These are phyloP conservation scores for Russula sp. DNA, from an alignment of 768 basidiomycete genomes.

Conservation along the genomic window DNA sequence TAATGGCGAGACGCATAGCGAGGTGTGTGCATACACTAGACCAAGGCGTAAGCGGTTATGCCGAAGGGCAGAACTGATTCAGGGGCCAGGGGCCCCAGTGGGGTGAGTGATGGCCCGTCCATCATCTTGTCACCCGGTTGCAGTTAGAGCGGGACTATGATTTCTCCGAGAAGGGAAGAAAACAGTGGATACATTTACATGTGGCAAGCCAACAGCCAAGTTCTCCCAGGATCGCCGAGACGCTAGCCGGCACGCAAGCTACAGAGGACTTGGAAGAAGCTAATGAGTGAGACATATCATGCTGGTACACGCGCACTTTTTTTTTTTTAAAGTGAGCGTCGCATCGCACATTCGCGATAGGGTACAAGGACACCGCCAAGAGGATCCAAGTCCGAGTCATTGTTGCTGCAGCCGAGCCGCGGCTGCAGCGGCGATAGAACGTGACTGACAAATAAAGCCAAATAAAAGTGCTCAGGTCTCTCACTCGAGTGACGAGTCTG, in stretches of 20 bases:
- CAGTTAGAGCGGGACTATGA: conserved; percentile 1
- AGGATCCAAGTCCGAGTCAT: too few species aligned
- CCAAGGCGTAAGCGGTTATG: too few species aligned
- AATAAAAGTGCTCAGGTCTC: not conserved
- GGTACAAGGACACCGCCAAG: too few species aligned
- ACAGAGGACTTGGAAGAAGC: not conserved
- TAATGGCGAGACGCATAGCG: not conserved
- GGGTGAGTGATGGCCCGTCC: not conserved
- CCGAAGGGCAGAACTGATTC: not conserved
- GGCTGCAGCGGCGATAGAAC: not conserved
- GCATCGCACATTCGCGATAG: too few species aligned
- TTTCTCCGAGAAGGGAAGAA: not conserved
- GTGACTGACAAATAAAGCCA: conserved; percentile 1
- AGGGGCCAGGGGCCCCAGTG: not conserved
- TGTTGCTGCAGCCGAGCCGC: too few species aligned
- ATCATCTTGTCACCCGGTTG: not conserved
- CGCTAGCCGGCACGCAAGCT: not conserved
- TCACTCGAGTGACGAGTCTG: too few species aligned
- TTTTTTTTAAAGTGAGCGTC: too few species aligned
- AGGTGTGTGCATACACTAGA: not conserved
- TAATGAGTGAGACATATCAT: too few species aligned
- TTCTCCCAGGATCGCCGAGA: not conserved
- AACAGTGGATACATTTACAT: not conserved
- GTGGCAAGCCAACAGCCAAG: not conserved
- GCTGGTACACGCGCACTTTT: too few species aligned